Percentiles rank a stretch among this genome's conserved stretches.
Conservation (phyloP, 192 early-diverging fungal species). For the Linnemannia hyalina region DNA sequence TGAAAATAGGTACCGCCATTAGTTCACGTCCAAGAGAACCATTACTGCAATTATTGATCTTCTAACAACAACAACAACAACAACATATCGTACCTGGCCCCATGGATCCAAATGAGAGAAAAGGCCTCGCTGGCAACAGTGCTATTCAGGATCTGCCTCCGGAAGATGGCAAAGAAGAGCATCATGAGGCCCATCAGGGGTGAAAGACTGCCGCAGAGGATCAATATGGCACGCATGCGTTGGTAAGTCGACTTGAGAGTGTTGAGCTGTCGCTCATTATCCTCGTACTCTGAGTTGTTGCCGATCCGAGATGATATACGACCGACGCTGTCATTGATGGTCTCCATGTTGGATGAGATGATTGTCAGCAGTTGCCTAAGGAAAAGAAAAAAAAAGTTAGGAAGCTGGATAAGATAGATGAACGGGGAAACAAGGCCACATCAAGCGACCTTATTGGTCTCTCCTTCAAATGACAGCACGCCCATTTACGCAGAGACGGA, state of each 20-base stretch:
- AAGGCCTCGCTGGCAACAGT: constrained; percentile 37
- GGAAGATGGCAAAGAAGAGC: constrained; percentile 39
- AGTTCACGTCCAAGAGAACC: not conserved
- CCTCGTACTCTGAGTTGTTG: constrained; percentile 26
- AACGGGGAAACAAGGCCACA: not conserved
- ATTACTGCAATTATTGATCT: not conserved
- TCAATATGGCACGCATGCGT: constrained; percentile 45
- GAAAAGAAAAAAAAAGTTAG: not conserved
- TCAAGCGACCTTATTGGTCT: not conserved
- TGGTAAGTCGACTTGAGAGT: constrained; percentile 46
- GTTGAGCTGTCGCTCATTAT: constrained; percentile 44
- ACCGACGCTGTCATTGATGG: constrained; percentile 38
- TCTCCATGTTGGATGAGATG: constrained; percentile 40
- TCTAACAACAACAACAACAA: too few species aligned
- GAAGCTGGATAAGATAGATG: not conserved
- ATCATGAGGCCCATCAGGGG: constrained; percentile 40
- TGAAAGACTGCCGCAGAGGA: constrained; percentile 38
- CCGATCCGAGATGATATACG: constrained; percentile 19
- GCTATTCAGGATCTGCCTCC: constrained; percentile 32
- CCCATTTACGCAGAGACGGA: not conserved
- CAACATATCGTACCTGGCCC: constrained; percentile 11
- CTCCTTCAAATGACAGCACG: not conserved
- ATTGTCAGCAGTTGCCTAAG: constrained; percentile 40
- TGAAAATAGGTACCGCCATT: not conserved
- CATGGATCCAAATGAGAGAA: constrained; percentile 43